Evolutionary conservation across 73 alveolate species (phyloP), one percentile per base, ranked within the genome.

Genomic region (Paramecium primaurelia): DNA sequence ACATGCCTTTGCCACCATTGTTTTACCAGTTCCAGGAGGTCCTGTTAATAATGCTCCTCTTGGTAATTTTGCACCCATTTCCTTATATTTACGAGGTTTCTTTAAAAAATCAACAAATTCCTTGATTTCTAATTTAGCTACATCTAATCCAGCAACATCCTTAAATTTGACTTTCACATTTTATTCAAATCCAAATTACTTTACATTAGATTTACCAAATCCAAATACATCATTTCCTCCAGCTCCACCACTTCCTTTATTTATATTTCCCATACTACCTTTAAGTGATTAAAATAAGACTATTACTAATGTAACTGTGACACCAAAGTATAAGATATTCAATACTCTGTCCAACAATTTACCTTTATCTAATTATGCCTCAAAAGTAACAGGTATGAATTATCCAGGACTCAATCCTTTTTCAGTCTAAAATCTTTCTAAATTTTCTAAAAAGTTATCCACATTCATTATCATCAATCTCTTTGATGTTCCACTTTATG

Each of bases 11-110:
- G 99, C 99, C 32, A 97, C 92, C 60, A 98, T 92, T 22, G 99
- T 97, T 92, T 98, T 98, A 34, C 99, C 99, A 22, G 99, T 95
- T 30, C 99, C 99, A 37, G 99, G 95, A 88, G 34, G 99, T 0
- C 99, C 99, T 71, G 96, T 94, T 22, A 96, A 88, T 75, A 97
- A 95, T 10, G 98, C 98, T 11, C 98, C 98, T 92, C 98, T 93
- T n/a, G 99, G 99, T 20, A 94, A 86, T 93, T 93, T 96, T 14
- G 98, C 98, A 16, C 98, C 98, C 8, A 97, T 89, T 47, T 93
- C 86, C 58, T 94, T 95, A 89, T 95, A 97, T 59, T 92, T 94
- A 71, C 93, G 86, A 54, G 99, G 98, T 86, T 97, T 90, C 89
- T 95, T 98, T 64, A 98, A 88, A 96, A 97, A 97, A 71, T 96